A percentile compares a stretch with the other conserved stretches of the same genome.
phyloP scores from a whole-genome alignment of 345 rosid species.

The Corymbia maculata region DNA sequence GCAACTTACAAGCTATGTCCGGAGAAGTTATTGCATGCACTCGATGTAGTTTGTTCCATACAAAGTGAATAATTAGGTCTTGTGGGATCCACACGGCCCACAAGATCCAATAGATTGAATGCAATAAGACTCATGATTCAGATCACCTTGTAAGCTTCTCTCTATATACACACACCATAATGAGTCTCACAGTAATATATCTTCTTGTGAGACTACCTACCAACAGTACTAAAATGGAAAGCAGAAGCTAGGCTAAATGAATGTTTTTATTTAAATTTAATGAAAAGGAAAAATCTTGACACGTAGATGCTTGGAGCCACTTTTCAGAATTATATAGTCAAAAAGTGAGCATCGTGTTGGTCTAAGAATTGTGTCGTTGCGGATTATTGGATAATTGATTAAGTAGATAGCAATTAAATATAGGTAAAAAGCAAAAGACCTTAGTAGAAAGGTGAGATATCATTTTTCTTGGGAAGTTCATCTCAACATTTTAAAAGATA shows the following conservation, averaged over 20 bases:
- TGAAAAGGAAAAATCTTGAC: neutral
- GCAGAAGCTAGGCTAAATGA: neutral
- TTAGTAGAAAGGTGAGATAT: neutral
- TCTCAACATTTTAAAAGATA: neutral
- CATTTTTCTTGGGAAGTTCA: neutral
- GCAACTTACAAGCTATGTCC: neutral
- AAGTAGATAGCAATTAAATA: neutral
- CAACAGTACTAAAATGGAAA: neutral
- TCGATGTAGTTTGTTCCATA: neutral
- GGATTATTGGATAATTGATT: neutral
- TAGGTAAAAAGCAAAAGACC: neutral
- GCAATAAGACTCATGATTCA: fast-evolving
- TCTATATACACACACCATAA: neutral
- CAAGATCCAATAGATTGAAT: neutral
- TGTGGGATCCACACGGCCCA: neutral
- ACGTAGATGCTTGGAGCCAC: neutral
- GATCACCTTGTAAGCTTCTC: neutral
- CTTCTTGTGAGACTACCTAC: neutral
- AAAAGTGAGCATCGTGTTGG: neutral
- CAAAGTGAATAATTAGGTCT: neutral
- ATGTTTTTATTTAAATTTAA: neutral
- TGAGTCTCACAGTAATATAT: neutral
- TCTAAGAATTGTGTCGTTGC: neutral
- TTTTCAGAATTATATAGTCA: neutral
- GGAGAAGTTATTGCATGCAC: neutral